A percentile compares a stretch with the other conserved stretches of the same genome.
These are phyloP conservation scores for Nitzschia sp. DNA, from an alignment of 108 stramenopile genomes.

Conservation along the genomic window DNA sequence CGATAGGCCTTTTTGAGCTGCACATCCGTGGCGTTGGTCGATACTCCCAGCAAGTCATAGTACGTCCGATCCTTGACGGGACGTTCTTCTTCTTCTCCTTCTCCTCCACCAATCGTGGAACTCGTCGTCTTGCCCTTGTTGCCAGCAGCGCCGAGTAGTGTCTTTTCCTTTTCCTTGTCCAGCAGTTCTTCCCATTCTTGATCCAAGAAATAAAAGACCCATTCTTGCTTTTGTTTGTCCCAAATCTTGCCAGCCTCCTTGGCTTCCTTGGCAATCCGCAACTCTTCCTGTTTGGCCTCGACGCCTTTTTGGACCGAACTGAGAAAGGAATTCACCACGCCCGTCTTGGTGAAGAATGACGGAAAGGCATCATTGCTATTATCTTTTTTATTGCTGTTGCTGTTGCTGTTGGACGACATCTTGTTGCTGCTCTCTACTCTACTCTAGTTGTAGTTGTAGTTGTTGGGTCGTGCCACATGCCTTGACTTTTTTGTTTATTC, in stretches of 20 bases:
- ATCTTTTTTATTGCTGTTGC: not conserved
- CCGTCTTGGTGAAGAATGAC: slow-evolving; percentile 13
- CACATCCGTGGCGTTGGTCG: slow-evolving; percentile 64
- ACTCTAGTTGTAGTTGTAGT: too few relatives aligned
- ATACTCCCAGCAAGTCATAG: slow-evolving; percentile 83
- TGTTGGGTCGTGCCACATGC: too few relatives aligned
- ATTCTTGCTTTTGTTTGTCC: slow-evolving; percentile 34
- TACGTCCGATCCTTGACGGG: slow-evolving; percentile 81
- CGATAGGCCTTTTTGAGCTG: slow-evolving; percentile 94
- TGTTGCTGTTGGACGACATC: not conserved
- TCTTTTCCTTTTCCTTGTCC: slow-evolving; percentile 29
- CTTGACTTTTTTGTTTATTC: too few relatives aligned
- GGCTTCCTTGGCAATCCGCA: slow-evolving; percentile 31
- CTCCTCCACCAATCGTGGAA: not conserved
- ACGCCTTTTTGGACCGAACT: slow-evolving; percentile 13
- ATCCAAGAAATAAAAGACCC: slow-evolving; percentile 46
- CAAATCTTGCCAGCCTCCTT: slow-evolving; percentile 42
- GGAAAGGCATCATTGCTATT: not conserved
- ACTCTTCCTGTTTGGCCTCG: slow-evolving; percentile 25
- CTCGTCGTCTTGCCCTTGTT: not conserved
- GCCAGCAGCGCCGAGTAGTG: too few relatives aligned
- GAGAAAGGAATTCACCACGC: slow-evolving; percentile 26
- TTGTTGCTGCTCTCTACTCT: too few relatives aligned
- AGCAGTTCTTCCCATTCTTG: slow-evolving; percentile 39
- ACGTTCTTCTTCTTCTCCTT: slow-evolving; percentile 29